These are phyloP conservation scores for Toxicodendron radicans DNA, from an alignment of 345 rosid genomes.

Conservation along the genomic window DNA sequence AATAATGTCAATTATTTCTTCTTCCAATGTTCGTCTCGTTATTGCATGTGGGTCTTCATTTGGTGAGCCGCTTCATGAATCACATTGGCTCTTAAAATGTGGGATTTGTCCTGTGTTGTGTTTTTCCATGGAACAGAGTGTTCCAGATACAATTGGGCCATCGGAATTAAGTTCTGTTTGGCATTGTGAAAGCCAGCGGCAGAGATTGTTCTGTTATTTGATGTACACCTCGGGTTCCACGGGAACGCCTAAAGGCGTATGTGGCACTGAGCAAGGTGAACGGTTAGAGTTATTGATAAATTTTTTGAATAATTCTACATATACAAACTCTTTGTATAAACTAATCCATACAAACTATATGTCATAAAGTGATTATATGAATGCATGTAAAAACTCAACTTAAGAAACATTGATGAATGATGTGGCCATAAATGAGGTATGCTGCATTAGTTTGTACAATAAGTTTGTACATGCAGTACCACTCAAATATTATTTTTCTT, in stretches of 20 bases:
- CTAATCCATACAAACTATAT: too few species aligned
- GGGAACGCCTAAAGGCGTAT: conserved; percentile 89
- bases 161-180: conserved; percentile 27
- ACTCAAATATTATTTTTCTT: conserved; percentile 8
- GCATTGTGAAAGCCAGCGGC: conserved; percentile 53
- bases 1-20: conserved; percentile 50
- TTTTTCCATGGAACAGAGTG: conserved; percentile 50
- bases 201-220: conserved; percentile 70
- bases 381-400: too few species aligned
- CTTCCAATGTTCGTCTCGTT: conserved; percentile 52
- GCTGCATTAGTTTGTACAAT: too few species aligned
- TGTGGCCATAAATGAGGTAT: too few species aligned
- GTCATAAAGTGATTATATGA: too few species aligned
- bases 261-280: conserved; percentile 88
- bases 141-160: conserved; percentile 15
- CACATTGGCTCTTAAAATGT: conserved; percentile 51
- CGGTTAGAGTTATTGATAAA: background rate
- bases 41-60: conserved; percentile 50
- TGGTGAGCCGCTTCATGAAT: conserved; percentile 32
- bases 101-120: conserved; percentile 40
- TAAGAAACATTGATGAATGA: too few species aligned
- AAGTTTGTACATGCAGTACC: too few species aligned
- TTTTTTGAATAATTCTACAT: too few species aligned
- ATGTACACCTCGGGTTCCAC: conserved; percentile 96
- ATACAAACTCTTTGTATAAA: too few species aligned